Evolutionary conservation across 2,329 filamentous ascomycete species (phyloP).

Genomic region (Alternaria brassicae): DNA sequence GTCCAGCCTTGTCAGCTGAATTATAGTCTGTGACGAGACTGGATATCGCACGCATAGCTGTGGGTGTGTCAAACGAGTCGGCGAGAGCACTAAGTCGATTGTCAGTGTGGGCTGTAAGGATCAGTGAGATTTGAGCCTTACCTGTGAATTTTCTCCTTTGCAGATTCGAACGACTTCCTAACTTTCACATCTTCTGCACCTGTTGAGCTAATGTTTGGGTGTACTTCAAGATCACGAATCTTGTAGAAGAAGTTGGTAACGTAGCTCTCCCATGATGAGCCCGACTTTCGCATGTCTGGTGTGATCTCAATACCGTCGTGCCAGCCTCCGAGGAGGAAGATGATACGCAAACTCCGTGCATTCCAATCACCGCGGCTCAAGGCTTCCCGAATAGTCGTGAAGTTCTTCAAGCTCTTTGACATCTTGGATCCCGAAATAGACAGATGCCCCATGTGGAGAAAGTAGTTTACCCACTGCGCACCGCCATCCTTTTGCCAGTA

Average conservation of each 20-base stretch:
- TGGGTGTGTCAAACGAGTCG: constrained; percentile 88
- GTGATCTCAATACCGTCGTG: constrained; percentile 92
- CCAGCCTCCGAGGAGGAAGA: constrained; percentile 89
- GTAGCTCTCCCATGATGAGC: constrained; percentile 79
- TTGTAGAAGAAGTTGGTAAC: constrained; percentile 75
- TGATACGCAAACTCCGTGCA: constrained; percentile 78
- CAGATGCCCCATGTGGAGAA: constrained; percentile 92
- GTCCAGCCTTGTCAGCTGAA: constrained; percentile 49
- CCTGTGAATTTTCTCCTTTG: constrained; percentile 64
- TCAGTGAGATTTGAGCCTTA: background rate
- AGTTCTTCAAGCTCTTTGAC: constrained; percentile 96
- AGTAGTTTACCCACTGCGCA: constrained; percentile 90
- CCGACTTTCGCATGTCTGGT: constrained; percentile 76
- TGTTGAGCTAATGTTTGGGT: constrained; percentile 41
- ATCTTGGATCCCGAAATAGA: constrained; percentile 92
- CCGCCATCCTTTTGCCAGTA: constrained; percentile 65
- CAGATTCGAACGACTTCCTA: constrained; percentile 57
- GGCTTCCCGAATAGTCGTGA: constrained; percentile 89
- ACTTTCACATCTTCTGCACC: constrained; percentile 54
- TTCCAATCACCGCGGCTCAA: constrained; percentile 74
- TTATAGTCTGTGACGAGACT: constrained; percentile 82
- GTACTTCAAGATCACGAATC: constrained; percentile 57
- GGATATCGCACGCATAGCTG: constrained; percentile 78
- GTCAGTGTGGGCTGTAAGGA: background rate
- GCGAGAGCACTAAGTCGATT: constrained; percentile 61